Percentiles rank a stretch among this genome's conserved stretches.
These are phyloP conservation scores for Debaryomyces sp. DNA, from an alignment of 1,139 yeast genomes.

Conservation along the genomic window DNA sequence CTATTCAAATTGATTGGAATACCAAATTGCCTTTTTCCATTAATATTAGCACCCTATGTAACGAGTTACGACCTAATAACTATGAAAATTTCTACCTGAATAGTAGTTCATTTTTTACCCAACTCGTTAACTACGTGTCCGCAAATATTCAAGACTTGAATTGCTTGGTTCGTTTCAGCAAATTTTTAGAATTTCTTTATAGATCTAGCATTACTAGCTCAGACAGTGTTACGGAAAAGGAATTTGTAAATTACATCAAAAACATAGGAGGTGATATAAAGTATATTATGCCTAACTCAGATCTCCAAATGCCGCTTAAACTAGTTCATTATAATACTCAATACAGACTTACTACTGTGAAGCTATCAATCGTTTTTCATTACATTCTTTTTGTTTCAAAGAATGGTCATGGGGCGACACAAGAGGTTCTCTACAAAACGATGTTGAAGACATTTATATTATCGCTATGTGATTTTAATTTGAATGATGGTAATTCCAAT, in stretches of 20 bases:
- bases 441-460: constrained; percentile 9
- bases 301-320: constrained; percentile 11
- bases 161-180: neutral
- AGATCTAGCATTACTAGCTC: neutral
- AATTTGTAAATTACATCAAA: constrained; percentile 6
- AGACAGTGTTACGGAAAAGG: neutral
- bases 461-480: constrained; percentile 10
- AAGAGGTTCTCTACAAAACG: neutral
- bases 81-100: constrained; percentile 1
- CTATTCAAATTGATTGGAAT: neutral
- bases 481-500: neutral
- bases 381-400: neutral
- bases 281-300: neutral
- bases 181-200: neutral
- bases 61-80: constrained; percentile 1
- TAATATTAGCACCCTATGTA: neutral
- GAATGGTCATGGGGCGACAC: neutral
- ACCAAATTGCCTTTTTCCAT: neutral
- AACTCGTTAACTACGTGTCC: neutral
- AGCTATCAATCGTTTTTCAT: constrained; percentile 15
- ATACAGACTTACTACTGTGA: constrained; percentile 11
- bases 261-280: constrained; percentile 8
- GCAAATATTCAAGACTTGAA: neutral
- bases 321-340: constrained; percentile 13
- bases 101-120: constrained; percentile 6